Evolutionary conservation across 352 stramenopile species (phyloP), one percentile per base, ranked within the genome.

Genomic region (Thraustochytrium striatum): DNA sequence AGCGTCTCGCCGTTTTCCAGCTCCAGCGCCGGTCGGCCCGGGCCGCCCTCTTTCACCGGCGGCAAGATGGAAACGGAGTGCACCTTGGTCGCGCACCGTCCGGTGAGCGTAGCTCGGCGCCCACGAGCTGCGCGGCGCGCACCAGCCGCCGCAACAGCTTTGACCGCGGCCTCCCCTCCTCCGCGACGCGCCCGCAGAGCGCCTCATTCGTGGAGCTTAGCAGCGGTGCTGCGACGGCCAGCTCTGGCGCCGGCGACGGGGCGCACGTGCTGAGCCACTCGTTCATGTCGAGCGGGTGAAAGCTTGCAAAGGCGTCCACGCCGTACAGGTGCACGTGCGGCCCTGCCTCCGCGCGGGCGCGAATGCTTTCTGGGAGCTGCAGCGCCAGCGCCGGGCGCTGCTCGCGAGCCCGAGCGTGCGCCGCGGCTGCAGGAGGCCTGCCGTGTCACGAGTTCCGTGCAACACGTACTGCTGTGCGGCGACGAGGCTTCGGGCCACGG

Each of bases 201-300:
- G n/a, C n/a, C n/a, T 75, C 41, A 25, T 8, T 58, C 30, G 65
- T 21, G 19, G 43, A 7, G 36, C 61, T 25, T 1, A 75, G 35
- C 0, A 75, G n/a, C 35, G 65, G 65, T 5, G 65, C 7, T n/a
- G 65, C 65, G 21, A 75, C 41, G 8, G 43, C 38, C 1, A 75
- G 65, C 50, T 75, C 65, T 47, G 16, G 2, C 25, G 50, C 65
- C 21, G 25, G 39, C 52, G 52, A 19, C 61, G 21, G 11, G 19
- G 52, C 39, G 30, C 44, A 47, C 44, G 30, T 43, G 44, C 39
- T 75, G 43, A 75, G 41, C 65, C 65, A 75, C 28, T 3, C 65
- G 50, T 75, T 75, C 65, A 75, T 75, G 65, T 75, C 65, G 9
- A 75, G 50, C 19, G 41, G 8, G 39, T 75, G 65, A 38, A 75